A percentile compares a stretch with the other conserved stretches of the same genome.
Evolutionary conservation across 345 rosid species (phyloP).

Genomic region (Clarkia xantiana): DNA sequence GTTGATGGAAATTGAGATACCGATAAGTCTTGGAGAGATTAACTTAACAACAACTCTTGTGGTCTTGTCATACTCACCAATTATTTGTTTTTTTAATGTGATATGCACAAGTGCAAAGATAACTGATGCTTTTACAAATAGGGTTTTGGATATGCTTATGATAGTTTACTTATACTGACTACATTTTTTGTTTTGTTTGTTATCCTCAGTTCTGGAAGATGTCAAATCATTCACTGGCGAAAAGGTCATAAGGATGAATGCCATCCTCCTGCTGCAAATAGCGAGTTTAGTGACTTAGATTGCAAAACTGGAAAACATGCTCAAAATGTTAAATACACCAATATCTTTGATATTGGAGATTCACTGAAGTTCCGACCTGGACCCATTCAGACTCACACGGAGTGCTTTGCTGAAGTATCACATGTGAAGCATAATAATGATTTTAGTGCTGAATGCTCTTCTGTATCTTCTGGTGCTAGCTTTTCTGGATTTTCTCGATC

Average conservation of each 20-base stretch:
- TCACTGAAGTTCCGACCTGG: slow-evolving; percentile 11
- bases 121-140: not conserved
- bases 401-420: slow-evolving; percentile 21
- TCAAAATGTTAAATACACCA: slow-evolving; percentile 7
- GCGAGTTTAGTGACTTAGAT: slow-evolving; percentile 18
- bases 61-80: no score
- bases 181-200: slow-evolving; percentile 5
- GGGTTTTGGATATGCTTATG: not conserved
- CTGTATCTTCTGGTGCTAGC: slow-evolving; percentile 40
- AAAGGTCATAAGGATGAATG: slow-evolving; percentile 95
- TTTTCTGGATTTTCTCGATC: slow-evolving; percentile 70
- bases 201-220: slow-evolving; percentile 60
- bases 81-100: no score
- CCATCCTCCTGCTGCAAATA: slow-evolving; percentile 32
- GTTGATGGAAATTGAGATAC: no score
- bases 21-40: no score
- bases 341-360: slow-evolving; percentile 16
- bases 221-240: slow-evolving; percentile 92
- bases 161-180: slow-evolving; percentile 5
- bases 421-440: slow-evolving; percentile 22
- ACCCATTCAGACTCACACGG: not conserved
- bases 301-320: slow-evolving; percentile 18
- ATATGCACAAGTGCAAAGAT: not conserved
- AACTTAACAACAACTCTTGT: no score
- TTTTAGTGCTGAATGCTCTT: slow-evolving; percentile 26